Evolutionary conservation across 257 asterid species (phyloP).

Genomic region (Solanum appendiculatum): DNA sequence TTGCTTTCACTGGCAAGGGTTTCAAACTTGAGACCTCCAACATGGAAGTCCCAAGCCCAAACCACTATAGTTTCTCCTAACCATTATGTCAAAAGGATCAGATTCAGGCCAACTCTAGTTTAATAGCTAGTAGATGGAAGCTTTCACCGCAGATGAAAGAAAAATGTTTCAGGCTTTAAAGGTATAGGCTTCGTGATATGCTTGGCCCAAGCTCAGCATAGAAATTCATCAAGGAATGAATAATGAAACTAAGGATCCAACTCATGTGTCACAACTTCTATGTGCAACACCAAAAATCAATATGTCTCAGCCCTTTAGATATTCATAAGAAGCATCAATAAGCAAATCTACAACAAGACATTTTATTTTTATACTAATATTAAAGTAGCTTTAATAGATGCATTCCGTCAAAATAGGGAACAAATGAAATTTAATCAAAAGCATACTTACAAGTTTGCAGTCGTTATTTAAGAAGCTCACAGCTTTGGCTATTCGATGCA

Average conservation of each 20-base stretch:
- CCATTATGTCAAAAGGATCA: neutral
- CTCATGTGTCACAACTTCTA: neutral
- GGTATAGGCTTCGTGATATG: neutral
- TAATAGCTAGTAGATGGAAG: neutral
- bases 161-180: neutral
- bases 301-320: neutral
- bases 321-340: neutral
- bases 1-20: too few relatives aligned
- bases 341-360: neutral
- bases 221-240: neutral
- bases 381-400: neutral
- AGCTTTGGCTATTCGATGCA: slow-evolving; percentile 97
- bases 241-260: neutral
- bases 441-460: slow-evolving; percentile 75
- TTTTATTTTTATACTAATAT: neutral
- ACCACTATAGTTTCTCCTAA: neutral
- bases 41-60: too few relatives aligned
- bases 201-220: neutral
- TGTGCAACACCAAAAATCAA: neutral
- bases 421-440: neutral
- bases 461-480: slow-evolving; percentile 98
- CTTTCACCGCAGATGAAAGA: neutral
- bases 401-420: neutral
- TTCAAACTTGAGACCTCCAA: too few relatives aligned
- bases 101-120: neutral